These are phyloP conservation scores for Plantago elongata DNA, from an alignment of 257 asterid genomes.

Conservation along the genomic window DNA sequence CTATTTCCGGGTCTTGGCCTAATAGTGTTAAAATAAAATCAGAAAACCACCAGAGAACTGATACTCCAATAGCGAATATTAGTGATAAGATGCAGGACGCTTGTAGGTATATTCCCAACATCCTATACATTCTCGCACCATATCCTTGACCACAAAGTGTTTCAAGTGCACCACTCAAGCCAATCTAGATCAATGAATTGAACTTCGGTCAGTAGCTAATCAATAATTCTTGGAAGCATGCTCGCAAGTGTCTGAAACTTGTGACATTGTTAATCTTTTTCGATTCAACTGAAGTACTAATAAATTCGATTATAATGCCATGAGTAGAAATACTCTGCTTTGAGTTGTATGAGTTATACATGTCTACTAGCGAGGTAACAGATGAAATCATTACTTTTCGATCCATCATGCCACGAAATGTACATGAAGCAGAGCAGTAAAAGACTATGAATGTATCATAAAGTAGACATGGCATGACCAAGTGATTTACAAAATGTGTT, in stretches of 20 bases:
- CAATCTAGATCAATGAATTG: conserved; percentile 35
- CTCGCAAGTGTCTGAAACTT: not conserved
- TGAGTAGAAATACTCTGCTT: not conserved
- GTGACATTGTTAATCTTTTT: not conserved
- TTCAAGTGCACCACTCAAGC: conserved; percentile 85
- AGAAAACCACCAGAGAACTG: conserved; percentile 63
- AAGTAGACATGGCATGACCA: too few species aligned
- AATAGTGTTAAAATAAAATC: conserved; percentile 36
- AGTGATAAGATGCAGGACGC: conserved; percentile 57
- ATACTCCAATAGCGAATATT: conserved; percentile 27
- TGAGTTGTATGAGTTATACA: too few species aligned
- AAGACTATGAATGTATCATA: too few species aligned
- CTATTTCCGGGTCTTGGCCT: conserved; percentile 56
- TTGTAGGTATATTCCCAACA: conserved; percentile 64
- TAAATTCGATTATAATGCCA: too few species aligned
- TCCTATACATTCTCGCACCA: conserved; percentile 53
- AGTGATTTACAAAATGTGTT: too few species aligned
- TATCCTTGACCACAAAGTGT: conserved; percentile 83
- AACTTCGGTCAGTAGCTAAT: not conserved
- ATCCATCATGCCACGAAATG: too few species aligned
- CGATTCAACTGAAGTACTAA: not conserved
- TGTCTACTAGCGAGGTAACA: too few species aligned
- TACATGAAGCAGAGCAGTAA: too few species aligned
- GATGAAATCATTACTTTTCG: too few species aligned
- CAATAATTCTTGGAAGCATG: not conserved